Evolutionary conservation across 1,284 basidiomycete species (phyloP), one percentile per base, ranked within the genome.

Genomic region (Cryptococcus sp.): DNA sequence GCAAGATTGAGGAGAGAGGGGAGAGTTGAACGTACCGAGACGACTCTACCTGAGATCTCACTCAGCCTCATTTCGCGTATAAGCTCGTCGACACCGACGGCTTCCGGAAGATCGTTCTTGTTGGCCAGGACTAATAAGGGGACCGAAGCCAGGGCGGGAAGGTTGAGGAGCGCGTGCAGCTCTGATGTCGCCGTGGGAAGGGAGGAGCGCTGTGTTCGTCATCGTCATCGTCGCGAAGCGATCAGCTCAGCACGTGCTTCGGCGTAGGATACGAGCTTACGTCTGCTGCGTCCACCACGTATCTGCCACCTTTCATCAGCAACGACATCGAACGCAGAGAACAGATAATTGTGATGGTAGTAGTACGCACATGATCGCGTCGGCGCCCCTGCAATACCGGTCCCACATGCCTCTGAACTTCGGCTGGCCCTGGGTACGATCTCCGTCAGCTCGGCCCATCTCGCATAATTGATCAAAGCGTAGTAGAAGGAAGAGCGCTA

Each of bases 111-210:
- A 73, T 98, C 95, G 71, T 93, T 96, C 82, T 99, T 99, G 79
- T 97, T 98, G 1, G 93, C 95, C 23, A 98, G 83, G 56, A 98
- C 93, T 16, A 98, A 84, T 41, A 98, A 76, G 1, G 94, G 94
- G 2, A 96, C 91, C 0, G 88, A 88, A 1, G 80, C 75, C 22
- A 98, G 83, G 23, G 85, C 85, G 0, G 87, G 84, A 46, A 93
- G 86, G 13, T 84, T 81, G 22, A 98, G 82, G 3, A 98, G 81
- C 45, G 93, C 87, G 71, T 95, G 92, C 5, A 98, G 82, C 75
- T 98, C 94, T 50, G 93, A 93, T 8, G 88, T 86, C 2, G 91
- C 91, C 6, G 90, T 88, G 54, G 91, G 88, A 72, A 95, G 88
- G 70, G 88, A 90, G 56, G 50, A 44, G 48, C 57, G 46, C 61